Evolutionary conservation across 148 eudicot genomes (phyloP).

Genomic region (Persicaria tinctoria): DNA sequence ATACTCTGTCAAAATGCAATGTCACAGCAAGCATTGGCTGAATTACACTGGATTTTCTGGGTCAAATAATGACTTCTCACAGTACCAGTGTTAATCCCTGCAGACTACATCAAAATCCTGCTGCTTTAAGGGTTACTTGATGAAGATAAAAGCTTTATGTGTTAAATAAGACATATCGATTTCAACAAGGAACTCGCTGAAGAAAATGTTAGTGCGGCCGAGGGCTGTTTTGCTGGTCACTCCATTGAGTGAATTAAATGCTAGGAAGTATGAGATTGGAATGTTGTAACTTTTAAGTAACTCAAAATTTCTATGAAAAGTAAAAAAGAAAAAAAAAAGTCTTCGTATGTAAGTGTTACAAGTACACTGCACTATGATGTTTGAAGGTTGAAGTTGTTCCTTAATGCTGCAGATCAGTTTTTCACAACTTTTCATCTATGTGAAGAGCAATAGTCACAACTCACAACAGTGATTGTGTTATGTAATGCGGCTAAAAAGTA

Average conservation of each 20-base stretch:
- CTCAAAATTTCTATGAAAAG: neutral
- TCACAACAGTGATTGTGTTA: neutral
- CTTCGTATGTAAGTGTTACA: neutral
- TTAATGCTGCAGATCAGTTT: neutral
- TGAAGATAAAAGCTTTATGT: neutral
- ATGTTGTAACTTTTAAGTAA: neutral
- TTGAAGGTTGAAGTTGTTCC: neutral
- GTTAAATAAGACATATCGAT: neutral
- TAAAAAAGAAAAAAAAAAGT: neutral
- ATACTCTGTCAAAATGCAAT: neutral
- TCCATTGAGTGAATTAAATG: neutral
- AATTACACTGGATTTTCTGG: neutral
- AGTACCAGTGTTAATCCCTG: neutral
- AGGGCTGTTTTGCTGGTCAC: neutral
- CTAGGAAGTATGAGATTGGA: neutral
- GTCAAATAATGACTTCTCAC: neutral
- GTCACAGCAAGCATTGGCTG: neutral
- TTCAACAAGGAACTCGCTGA: neutral
- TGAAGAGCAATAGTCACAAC: neutral
- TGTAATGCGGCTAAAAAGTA: neutral
- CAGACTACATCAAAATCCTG: slow-evolving; percentile 3
- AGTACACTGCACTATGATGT: neutral
- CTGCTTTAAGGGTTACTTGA: slow-evolving; percentile 2
- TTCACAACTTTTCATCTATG: neutral
- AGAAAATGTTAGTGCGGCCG: neutral